phyloP scores from a whole-genome alignment of 2,329 filamentous ascomycete species.

The Xylaria sp. region DNA sequence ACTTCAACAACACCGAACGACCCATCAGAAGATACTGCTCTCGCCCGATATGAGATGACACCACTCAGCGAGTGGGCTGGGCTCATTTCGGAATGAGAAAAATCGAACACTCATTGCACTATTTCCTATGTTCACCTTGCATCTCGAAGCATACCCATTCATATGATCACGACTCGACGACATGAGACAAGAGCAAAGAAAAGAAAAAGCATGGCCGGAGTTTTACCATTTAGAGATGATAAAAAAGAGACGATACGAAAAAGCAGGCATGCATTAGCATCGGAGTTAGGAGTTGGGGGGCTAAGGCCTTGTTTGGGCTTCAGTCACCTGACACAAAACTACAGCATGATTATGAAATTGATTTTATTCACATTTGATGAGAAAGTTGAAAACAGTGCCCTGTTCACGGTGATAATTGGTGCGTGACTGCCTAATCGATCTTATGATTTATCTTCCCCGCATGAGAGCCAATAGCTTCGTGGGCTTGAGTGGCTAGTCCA shows the following conservation, averaged over 20 bases:
- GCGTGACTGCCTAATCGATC: neutral
- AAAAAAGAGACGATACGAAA: neutral
- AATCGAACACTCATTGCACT: constrained; percentile 28
- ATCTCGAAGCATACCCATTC: constrained; percentile 6
- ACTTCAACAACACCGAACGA: neutral
- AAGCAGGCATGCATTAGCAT: constrained; percentile 19
- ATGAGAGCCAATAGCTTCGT: neutral
- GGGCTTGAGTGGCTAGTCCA: neutral
- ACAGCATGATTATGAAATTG: constrained; percentile 29
- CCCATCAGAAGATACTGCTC: constrained; percentile 10
- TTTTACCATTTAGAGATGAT: neutral
- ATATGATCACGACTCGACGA: constrained; percentile 31
- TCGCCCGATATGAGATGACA: constrained; percentile 8
- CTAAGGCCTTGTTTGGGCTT: constrained; percentile 2
- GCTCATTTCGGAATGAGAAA: constrained; percentile 7
- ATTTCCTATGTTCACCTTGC: constrained; percentile 25
- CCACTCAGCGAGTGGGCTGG: constrained; percentile 4
- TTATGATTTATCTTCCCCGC: neutral
- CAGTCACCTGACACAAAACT: neutral
- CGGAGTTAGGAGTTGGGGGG: constrained; percentile 24
- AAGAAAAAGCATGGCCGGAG: constrained; percentile 24
- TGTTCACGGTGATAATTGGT: neutral
- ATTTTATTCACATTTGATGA: constrained; percentile 10
- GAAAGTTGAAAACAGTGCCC: neutral
- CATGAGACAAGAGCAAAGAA: constrained; percentile 15